Conservation (phyloP, 768 basidiomycete genomes). For the Psilocybe subaeruginosa region DNA sequence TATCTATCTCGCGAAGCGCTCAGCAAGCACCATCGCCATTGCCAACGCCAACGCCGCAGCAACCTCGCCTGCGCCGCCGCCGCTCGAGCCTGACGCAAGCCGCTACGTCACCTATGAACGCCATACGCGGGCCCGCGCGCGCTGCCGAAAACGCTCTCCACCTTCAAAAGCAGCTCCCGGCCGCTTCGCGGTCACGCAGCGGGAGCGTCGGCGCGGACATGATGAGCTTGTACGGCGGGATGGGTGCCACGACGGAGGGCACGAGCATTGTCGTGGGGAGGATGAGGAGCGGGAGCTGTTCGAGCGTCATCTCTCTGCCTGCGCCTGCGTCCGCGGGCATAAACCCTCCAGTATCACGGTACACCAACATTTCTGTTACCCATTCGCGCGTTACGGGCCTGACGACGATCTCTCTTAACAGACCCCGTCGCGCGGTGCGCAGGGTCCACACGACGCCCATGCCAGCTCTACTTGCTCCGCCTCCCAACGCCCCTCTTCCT, state of each 20-base stretch:
- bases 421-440: conserved; percentile 43
- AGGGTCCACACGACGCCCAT: conserved; percentile 32
- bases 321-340: conserved; percentile 6
- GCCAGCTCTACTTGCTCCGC: conserved; percentile 38
- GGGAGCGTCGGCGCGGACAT: conserved; percentile 38
- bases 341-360: conserved; percentile 16
- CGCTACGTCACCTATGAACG: conserved; percentile 53
- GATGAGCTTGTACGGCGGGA: conserved; percentile 2
- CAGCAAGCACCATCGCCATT: conserved; percentile 10
- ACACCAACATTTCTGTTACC: conserved; percentile 5
- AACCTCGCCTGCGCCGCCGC: conserved; percentile 56
- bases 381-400: not conserved
- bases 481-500: conserved; percentile 44
- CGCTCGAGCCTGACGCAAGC: conserved; percentile 62
- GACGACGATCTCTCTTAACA: conserved; percentile 18
- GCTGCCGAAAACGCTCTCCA: conserved; percentile 53
- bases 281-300: conserved; percentile 56
- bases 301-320: conserved; percentile 29
- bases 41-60: not conserved
- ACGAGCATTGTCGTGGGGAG: conserved; percentile 49
- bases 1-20: conserved; percentile 18
- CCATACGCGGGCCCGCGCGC: conserved; percentile 60
- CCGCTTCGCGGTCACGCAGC: conserved; percentile 50
- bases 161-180: conserved; percentile 45
- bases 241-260: conserved; percentile 33